A percentile compares a stretch with the other conserved stretches of the same genome.
phyloP scores from a whole-genome alignment of 1,139 yeast species.

The Nadsonia commutata region DNA sequence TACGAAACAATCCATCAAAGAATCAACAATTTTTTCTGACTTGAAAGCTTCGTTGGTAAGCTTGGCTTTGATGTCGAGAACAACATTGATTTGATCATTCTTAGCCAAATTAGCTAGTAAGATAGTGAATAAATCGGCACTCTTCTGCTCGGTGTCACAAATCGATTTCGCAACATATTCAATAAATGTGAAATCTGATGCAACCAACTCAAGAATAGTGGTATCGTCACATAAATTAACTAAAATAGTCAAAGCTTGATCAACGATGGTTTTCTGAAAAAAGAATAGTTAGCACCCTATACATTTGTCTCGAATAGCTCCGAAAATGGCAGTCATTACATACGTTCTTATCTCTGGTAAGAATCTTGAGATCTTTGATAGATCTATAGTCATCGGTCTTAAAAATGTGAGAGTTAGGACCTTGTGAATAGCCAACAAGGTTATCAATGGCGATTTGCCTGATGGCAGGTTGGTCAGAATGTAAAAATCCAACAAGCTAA shows the following conservation, averaged over 20 bases:
- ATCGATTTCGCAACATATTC: slow-evolving; percentile 40
- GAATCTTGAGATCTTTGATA: slow-evolving; percentile 55
- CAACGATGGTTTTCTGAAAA: slow-evolving; percentile 9
- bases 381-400: slow-evolving; percentile 58
- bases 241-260: slow-evolving; percentile 57
- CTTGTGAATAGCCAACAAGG: slow-evolving; percentile 68
- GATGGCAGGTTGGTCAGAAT: slow-evolving; percentile 69
- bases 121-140: slow-evolving; percentile 76
- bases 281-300: not conserved
- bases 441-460: slow-evolving; percentile 77
- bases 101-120: slow-evolving; percentile 76
- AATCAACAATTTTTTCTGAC: slow-evolving; percentile 54
- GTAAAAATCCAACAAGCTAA: slow-evolving; percentile 59
- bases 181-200: slow-evolving; percentile 47
- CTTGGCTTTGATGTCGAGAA: slow-evolving; percentile 28
- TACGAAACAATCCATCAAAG: slow-evolving; percentile 81
- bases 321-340: slow-evolving; percentile 3
- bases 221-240: slow-evolving; percentile 69
- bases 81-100: slow-evolving; percentile 43
- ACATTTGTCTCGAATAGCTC: slow-evolving; percentile 2
- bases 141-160: slow-evolving; percentile 37
- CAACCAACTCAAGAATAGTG: slow-evolving; percentile 42
- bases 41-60: slow-evolving; percentile 10
- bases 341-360: slow-evolving; percentile 27
- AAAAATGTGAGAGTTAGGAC: slow-evolving; percentile 52